Evolutionary conservation across 768 basidiomycete genomes (phyloP).

Genomic region (Leucogyrophana mollusca): DNA sequence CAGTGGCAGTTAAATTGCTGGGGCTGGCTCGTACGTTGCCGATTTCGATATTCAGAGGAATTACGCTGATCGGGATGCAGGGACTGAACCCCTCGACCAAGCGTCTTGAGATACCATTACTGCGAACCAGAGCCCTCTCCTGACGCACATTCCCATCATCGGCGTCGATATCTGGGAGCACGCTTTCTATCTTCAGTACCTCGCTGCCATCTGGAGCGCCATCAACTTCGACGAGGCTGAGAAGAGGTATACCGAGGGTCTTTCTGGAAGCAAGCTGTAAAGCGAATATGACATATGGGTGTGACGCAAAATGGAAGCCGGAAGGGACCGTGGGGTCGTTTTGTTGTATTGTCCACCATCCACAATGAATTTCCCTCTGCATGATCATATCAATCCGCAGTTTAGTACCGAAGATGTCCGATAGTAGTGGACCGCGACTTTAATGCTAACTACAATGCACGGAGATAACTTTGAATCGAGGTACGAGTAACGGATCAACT

Average conservation of each 20-base stretch:
- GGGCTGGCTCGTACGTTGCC: slow-evolving; percentile 86
- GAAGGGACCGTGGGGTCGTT: too few relatives aligned
- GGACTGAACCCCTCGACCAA: slow-evolving; percentile 67
- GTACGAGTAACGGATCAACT: too few relatives aligned
- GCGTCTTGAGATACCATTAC: slow-evolving; percentile 88
- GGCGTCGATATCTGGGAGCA: slow-evolving; percentile 97
- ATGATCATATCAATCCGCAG: too few relatives aligned
- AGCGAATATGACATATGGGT: not conserved
- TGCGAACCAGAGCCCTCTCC: slow-evolving; percentile 92
- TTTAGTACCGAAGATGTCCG: too few relatives aligned
- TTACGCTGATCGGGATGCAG: slow-evolving; percentile 31
- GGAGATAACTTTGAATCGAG: not conserved
- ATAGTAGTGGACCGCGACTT: too few relatives aligned
- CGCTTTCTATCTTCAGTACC: slow-evolving; percentile 93
- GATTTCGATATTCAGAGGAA: not conserved
- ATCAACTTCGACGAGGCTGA: slow-evolving; percentile 78
- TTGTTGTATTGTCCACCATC: too few relatives aligned
- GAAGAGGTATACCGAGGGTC: slow-evolving; percentile 53
- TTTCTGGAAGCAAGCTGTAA: slow-evolving; percentile 35
- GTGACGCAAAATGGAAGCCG: not conserved
- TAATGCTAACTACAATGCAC: too few relatives aligned
- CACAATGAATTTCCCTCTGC: too few relatives aligned
- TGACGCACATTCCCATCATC: slow-evolving; percentile 75
- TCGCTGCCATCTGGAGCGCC: slow-evolving; percentile 74
- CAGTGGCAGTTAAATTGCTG: slow-evolving; percentile 70